Evolutionary conservation across 768 basidiomycete genomes (phyloP).

Genomic region (Sutorius australiensis): DNA sequence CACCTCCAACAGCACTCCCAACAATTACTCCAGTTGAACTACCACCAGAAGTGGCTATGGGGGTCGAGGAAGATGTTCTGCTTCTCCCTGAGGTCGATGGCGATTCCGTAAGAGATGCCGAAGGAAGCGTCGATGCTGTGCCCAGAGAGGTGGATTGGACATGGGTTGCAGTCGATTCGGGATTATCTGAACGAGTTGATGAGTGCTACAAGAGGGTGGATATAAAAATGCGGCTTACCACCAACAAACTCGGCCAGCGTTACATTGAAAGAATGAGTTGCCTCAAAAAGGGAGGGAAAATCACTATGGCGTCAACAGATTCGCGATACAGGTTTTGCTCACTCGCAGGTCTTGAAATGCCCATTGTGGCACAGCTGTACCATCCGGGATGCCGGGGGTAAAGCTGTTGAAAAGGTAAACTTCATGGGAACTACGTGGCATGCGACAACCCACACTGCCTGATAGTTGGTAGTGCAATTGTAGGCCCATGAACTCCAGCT

Average conservation of each 20-base stretch:
- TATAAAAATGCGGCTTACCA: neutral
- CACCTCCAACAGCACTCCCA: neutral
- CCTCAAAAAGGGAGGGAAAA: neutral
- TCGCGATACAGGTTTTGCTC: conserved; percentile 13
- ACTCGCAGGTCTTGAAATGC: conserved; percentile 55
- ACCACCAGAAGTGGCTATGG: neutral
- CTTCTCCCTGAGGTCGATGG: neutral
- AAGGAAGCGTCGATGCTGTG: neutral
- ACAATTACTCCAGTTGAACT: neutral
- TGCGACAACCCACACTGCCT: neutral
- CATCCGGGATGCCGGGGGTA: conserved; percentile 8
- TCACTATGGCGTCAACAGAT: conserved; percentile 2
- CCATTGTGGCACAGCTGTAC: conserved; percentile 55
- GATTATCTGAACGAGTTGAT: neutral
- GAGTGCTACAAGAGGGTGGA: neutral
- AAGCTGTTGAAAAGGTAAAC: neutral
- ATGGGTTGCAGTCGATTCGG: neutral
- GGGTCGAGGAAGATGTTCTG: neutral
- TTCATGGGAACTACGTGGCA: neutral
- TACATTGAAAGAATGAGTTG: neutral
- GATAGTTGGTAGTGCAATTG: neutral
- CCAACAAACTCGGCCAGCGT: neutral
- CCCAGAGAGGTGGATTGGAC: neutral
- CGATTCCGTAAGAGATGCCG: neutral
- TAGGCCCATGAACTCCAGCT: neutral